Percentiles rank a stretch among this genome's conserved stretches.
phyloP scores from a whole-genome alignment of 129 eudicot genomes.

The Apium graveolens region DNA sequence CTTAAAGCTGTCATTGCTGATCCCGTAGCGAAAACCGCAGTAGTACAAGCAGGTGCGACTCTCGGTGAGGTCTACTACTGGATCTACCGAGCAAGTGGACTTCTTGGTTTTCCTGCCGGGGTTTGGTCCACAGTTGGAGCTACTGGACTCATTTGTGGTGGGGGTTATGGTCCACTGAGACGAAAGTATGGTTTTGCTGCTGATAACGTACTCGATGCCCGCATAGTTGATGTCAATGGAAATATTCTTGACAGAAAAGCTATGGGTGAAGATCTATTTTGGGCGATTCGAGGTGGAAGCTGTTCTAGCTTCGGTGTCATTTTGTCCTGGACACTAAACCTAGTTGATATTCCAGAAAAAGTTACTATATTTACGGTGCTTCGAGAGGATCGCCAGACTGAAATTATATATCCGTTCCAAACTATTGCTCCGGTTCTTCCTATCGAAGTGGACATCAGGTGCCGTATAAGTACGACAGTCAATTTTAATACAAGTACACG shows the following conservation, averaged over 20 bases:
- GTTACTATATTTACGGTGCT: neutral
- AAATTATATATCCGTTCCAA: neutral
- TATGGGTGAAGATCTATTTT: neutral
- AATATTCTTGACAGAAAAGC: neutral
- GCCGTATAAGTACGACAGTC: neutral
- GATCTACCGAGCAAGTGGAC: neutral
- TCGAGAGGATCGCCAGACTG: neutral
- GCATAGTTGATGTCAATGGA: neutral
- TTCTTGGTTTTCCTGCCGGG: neutral
- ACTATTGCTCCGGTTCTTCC: neutral
- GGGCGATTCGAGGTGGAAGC: neutral
- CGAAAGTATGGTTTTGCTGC: neutral
- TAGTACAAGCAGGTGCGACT: neutral
- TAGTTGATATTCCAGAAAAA: neutral
- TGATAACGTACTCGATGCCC: neutral
- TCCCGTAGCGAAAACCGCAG: neutral
- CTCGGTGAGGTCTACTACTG: neutral
- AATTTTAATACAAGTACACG: too few species aligned
- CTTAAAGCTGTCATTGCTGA: neutral
- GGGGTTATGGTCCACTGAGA: neutral
- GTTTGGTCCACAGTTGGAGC: neutral
- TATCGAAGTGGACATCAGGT: neutral
- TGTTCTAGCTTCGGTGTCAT: neutral
- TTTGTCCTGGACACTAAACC: neutral
- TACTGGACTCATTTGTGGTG: neutral